Evolutionary conservation across 208 protist genomes (phyloP), one percentile per base, ranked within the genome.

Genomic region (Leishmania tropica): DNA sequence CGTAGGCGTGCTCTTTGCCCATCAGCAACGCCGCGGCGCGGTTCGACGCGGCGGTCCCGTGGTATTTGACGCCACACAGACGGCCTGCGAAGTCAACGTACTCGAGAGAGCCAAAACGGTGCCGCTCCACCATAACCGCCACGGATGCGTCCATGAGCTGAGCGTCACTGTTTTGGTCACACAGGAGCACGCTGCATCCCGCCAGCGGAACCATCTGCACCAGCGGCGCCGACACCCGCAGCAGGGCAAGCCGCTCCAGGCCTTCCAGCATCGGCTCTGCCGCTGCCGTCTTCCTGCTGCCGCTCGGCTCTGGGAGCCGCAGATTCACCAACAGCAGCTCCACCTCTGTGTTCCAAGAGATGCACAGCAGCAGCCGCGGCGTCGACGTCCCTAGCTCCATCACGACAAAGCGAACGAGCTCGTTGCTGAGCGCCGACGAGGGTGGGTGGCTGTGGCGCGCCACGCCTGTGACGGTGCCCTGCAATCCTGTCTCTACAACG

Each of bases 121-220:
- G 86, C 11, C 83, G 76, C 83, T 97, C 94, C 60, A 91, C 89
- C 70, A 96, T 78, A 17, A 90, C 85, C 24, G 75, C 91, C 17
- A 88, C 87, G 10, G 86, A 83, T 7, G 83, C 87, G 64, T 97
- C 92, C 78, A 96, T 81, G 48, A 97, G 76, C 40, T 87, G 83
- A 8, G 89, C 78, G 40, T 75, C 35, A 67, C 84, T 78, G 31
- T 88, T 80, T 71, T 90, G 77, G 80, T 95, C 89, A 37, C 93
- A 71, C 58, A 94, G 47, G 5, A 93, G 37, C 42, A 95, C 56
- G 76, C 81, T 91, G 56, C 75, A 71, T 17, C 83, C 86, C 0
- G 76, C 84, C n/a, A 95, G 83, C 62, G 87, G 78, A 15, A 80
- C 79, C 81, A 95, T 86, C 42, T 87, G 85, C 72, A 81, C 78